Evolutionary conservation across 345 rosid species (phyloP), one percentile per base, ranked within the genome.

Genomic region (Dovyalis caffra): DNA sequence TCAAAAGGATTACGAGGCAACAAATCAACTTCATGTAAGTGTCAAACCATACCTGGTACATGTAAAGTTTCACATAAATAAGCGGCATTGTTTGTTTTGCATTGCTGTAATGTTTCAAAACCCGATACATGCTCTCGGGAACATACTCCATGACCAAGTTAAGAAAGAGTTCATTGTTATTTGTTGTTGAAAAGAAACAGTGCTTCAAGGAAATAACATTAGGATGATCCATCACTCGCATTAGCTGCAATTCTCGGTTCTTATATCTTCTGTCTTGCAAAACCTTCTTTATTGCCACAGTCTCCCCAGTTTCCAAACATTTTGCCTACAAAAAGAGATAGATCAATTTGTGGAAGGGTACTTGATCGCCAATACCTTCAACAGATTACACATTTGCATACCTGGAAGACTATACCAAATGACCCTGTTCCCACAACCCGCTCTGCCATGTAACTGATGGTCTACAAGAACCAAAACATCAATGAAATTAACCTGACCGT

Each of bases 371-470:
- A 32, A 25, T 4, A 31, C 15, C 0, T 56, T 26, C 65, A 12
- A n/a, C 20, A 32, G 28, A 18, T 8, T 38, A 25, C 35, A 64
- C 23, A 33, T 37, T 33, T 56, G 20, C 43, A 6, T 75, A 87
- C 92, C 92, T 92, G 97, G 81, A 92, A 92, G 56, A 92, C 97
- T 33, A 92, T 86, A 26, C 97, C 97, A 74, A 92, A 92, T 1
- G 97, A 90, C 29, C 97, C 97, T 51, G 89, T 89, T 40, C 97
- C 97, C 6, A 92, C 95, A 51, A 92, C 89, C 26, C 97, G 88
- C 88, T 92, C 97, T 37, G 97, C 95, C 97, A 92, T 92, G 86
- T 90, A 92, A 79, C 97, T 92, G 71, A 92, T 92, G 5, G 95
- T 92, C 94, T 92, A 74, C 72, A 78, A 83, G 47, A 83, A 70